Conservation (phyloP, 768 basidiomycete genomes). For the Suillus tomentosus region DNA sequence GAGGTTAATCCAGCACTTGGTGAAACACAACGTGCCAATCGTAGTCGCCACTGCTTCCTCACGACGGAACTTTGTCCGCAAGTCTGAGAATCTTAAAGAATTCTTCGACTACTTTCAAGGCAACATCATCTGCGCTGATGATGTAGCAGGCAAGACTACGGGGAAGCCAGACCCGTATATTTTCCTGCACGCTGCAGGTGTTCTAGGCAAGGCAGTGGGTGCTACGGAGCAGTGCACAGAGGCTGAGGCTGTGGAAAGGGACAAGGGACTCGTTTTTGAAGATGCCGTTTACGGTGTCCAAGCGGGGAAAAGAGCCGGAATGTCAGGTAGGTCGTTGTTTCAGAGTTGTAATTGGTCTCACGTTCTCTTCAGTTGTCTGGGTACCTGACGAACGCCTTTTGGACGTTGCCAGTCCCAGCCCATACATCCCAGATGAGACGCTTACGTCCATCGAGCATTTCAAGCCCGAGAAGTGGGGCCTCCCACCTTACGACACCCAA, state of each 20-base stretch:
- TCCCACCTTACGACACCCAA: constrained; percentile 58
- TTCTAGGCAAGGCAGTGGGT: constrained; percentile 60
- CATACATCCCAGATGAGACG: constrained; percentile 59
- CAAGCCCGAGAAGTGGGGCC: constrained; percentile 79
- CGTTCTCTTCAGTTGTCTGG: constrained; percentile 65
- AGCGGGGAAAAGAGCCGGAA: constrained; percentile 82
- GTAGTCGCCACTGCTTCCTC: constrained; percentile 80
- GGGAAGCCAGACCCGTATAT: constrained; percentile 87
- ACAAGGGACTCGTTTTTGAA: constrained; percentile 78
- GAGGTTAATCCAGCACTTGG: constrained; percentile 72
- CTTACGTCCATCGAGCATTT: constrained; percentile 70
- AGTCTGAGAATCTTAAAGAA: constrained; percentile 62
- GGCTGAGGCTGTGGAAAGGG: constrained; percentile 48
- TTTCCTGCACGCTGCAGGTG: constrained; percentile 71
- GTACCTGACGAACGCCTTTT: constrained; percentile 76
- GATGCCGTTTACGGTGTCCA: constrained; percentile 77
- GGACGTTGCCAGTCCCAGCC: constrained; percentile 45
- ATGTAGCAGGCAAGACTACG: constrained; percentile 50
- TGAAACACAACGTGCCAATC: constrained; percentile 68
- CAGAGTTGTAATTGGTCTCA: neutral
- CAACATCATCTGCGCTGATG: constrained; percentile 73
- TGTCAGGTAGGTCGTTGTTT: constrained; percentile 61
- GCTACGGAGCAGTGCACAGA: constrained; percentile 32
- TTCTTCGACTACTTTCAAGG: constrained; percentile 61
- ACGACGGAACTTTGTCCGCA: constrained; percentile 64